phyloP scores from a whole-genome alignment of 75 land plant species.

The Isoetes taiwanensis region DNA sequence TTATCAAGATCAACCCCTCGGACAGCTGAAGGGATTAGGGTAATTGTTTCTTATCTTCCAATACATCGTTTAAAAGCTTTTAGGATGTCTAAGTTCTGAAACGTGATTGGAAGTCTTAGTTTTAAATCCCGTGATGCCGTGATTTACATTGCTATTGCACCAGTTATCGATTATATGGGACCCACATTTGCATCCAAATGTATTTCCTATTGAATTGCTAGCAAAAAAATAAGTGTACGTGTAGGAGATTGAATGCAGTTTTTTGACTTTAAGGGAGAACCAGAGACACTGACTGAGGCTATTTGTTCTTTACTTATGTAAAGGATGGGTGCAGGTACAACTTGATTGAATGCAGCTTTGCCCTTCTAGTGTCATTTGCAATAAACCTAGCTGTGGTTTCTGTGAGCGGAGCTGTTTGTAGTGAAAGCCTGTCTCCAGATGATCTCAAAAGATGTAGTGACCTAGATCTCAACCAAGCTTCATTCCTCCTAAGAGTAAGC shows the following conservation, averaged over 20 bases:
- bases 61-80: too few species aligned
- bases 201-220: background rate
- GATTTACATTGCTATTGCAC: too few species aligned
- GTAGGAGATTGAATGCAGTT: too few species aligned
- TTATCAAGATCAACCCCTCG: background rate
- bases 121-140: background rate
- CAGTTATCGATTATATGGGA: too few species aligned
- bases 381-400: slow-evolving; percentile 25
- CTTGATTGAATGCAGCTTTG: slow-evolving; percentile 19
- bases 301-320: background rate
- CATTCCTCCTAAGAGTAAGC: slow-evolving; percentile 16
- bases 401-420: slow-evolving; percentile 27
- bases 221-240: too few species aligned
- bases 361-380: slow-evolving; percentile 14
- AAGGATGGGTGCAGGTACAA: slow-evolving; percentile 34
- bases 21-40: background rate
- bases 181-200: background rate
- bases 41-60: too few species aligned
- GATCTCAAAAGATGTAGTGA: slow-evolving; percentile 10
- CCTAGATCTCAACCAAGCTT: slow-evolving; percentile 19
- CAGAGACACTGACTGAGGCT: too few species aligned
- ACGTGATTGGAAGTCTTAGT: too few species aligned
- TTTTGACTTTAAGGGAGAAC: too few species aligned
- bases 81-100: too few species aligned
- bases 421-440: slow-evolving; percentile 8